phyloP scores from a whole-genome alignment of 371 early-diverging fungal species.

The Actinomortierella wolfii region DNA sequence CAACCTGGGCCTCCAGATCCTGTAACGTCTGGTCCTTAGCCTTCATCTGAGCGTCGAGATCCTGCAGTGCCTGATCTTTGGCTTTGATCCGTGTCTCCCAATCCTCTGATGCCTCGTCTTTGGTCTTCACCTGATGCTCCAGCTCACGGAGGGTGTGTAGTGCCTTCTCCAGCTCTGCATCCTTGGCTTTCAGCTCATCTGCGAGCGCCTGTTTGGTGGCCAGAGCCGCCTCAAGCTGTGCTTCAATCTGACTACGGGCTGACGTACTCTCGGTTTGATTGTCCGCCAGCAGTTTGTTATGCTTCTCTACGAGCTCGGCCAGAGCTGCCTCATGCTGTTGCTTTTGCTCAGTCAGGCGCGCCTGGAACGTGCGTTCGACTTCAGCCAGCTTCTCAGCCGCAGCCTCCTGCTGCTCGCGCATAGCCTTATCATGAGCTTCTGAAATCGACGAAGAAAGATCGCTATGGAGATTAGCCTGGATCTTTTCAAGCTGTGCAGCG shows the following conservation, averaged over 20 bases:
- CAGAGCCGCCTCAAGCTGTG: conserved; percentile 23
- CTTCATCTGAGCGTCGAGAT: no score
- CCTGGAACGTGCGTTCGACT: conserved; percentile 10
- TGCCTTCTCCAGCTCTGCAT: conserved; percentile 7
- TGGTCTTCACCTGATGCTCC: background rate
- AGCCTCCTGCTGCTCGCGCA: conserved; percentile 9
- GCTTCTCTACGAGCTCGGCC: conserved; percentile 7
- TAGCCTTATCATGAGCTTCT: no score
- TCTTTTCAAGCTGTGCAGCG: no score
- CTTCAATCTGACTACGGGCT: no score
- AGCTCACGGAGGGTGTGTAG: conserved; percentile 2
- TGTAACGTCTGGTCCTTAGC: conserved; percentile 7
- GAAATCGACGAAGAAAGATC: no score
- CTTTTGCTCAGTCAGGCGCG: conserved; percentile 14
- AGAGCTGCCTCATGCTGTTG: conserved; percentile 15
- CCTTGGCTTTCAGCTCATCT: conserved; percentile 9
- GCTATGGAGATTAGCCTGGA: no score
- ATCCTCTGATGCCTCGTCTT: conserved; percentile 8
- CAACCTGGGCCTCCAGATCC: conserved; percentile 14
- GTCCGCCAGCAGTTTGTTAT: background rate
- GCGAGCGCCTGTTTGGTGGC: conserved; percentile 25
- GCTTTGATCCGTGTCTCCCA: conserved; percentile 11
- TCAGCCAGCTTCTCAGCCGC: conserved; percentile 8
- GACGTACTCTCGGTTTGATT: no score
- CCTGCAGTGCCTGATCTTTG: conserved; percentile 11